A percentile compares a stretch with the other conserved stretches of the same genome.
These are phyloP conservation scores for Saccharum hybrid DNA, from an alignment of 202 grass and related monocot species.

Conservation along the genomic window DNA sequence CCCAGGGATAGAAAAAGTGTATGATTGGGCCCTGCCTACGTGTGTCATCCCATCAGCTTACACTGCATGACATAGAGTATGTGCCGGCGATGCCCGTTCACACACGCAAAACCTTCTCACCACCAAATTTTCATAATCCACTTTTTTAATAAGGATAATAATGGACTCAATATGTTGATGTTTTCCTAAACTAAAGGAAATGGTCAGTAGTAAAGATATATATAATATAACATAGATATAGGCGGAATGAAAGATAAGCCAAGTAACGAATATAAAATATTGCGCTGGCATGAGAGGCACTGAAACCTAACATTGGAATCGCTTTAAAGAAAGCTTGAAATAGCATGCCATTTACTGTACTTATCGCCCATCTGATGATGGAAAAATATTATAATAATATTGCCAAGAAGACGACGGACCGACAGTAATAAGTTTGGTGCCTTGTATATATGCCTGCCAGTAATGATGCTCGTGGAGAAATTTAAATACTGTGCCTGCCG, in stretches of 20 bases:
- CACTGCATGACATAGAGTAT: not conserved
- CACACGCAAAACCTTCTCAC: constrained; percentile 27
- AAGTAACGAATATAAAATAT: not conserved
- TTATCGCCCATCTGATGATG: constrained; percentile 1
- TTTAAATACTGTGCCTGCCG: not conserved
- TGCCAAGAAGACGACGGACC: too few relatives aligned
- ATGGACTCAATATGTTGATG: not conserved
- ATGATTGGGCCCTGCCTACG: constrained; percentile 12
- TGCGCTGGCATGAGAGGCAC: constrained; percentile 20
- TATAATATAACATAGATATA: not conserved
- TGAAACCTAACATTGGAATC: constrained; percentile 28
- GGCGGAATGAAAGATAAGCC: not conserved
- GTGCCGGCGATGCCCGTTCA: constrained; percentile 6
- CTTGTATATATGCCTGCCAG: not conserved
- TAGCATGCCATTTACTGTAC: not conserved
- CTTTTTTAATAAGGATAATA: not conserved
- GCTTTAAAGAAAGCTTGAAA: constrained; percentile 11
- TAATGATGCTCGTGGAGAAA: constrained; percentile 3
- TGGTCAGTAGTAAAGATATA: not conserved
- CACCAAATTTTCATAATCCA: not conserved
- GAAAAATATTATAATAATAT: too few relatives aligned
- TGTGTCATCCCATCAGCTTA: not conserved
- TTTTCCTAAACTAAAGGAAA: not conserved
- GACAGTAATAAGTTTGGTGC: too few relatives aligned
- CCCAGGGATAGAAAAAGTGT: constrained; percentile 1